Evolutionary conservation across 306 rosid species (phyloP), one percentile per base, ranked within the genome.

Genomic region (Astragalus membranaceus): DNA sequence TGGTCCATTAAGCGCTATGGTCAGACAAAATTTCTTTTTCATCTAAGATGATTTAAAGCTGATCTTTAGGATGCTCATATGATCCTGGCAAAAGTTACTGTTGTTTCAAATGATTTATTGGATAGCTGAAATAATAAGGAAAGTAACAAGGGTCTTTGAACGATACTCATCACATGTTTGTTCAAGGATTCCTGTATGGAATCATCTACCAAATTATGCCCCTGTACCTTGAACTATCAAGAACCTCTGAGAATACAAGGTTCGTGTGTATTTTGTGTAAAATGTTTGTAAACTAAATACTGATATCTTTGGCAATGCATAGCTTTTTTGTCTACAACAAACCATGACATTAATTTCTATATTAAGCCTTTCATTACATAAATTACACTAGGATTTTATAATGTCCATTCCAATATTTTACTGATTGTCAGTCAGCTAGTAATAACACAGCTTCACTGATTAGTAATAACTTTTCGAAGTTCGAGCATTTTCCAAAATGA

Each of bases 71-170:
- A 64, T 56, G 60, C 49, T 60, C 23, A 39, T 0, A 15, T 50
- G 6, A 50, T 58, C 43, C 48, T 9, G 9, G 58, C 55, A 59
- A 62, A 59, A 74, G 41, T 26, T 16, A 72, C n/a, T 48, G 4
- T 72, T 43, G 43, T 33, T 55, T 54, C 46, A 59, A 47, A 67
- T 69, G 26, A 62, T 49, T 61, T 62, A 77, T 47, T 48, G 35
- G 41, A 71, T 26, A 37, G 29, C 49, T 32, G 16, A 66, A 55
- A 60, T 35, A 52, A 75, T 16, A 30, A 35, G 32, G 10, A 41
- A 55, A 65, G 12, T 71, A 20, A 62, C 46, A 46, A 50, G 52
- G 67, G 62, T 39, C 49, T 26, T 33, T 41, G 12, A 47, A 62
- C 29, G 65, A 46, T 26, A 64, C n/a, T 11, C 14, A 5, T 60